phyloP scores from a whole-genome alignment of 371 early-diverging fungal species.

The Zopfochytrium polystomum region DNA sequence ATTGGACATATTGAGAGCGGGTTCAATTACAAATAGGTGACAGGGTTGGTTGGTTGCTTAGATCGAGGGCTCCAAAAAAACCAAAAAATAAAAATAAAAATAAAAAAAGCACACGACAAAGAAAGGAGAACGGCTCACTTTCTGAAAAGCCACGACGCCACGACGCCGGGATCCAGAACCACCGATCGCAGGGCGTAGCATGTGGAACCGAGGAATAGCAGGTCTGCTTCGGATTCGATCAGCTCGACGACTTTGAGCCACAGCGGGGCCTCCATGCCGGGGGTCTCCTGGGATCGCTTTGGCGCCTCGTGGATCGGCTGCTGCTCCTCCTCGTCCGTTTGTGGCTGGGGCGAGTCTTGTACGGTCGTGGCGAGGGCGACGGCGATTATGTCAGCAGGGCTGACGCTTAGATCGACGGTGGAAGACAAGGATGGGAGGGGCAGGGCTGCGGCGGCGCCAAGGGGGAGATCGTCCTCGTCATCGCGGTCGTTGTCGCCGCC shows the following conservation, averaged over 20 bases:
- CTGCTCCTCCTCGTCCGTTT: too few species aligned
- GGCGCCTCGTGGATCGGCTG: too few species aligned
- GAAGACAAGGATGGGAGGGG: too few species aligned
- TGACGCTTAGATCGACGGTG: too few species aligned
- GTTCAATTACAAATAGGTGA: background rate
- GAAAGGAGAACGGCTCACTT: slow-evolving; percentile 8
- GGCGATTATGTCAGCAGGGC: too few species aligned
- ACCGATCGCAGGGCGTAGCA: slow-evolving; percentile 7
- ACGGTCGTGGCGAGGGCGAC: too few species aligned
- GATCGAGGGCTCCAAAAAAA: too few species aligned
- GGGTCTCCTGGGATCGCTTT: background rate
- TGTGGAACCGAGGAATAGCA: slow-evolving; percentile 5
- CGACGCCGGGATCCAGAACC: slow-evolving; percentile 23
- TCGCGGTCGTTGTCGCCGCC: too few species aligned
- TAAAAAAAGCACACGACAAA: background rate
- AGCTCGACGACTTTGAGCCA: slow-evolving; percentile 14
- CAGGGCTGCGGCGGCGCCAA: too few species aligned
- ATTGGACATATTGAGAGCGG: background rate
- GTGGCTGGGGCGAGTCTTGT: too few species aligned
- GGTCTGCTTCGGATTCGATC: slow-evolving; percentile 15
- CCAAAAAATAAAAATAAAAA: background rate
- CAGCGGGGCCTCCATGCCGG: slow-evolving; percentile 9
- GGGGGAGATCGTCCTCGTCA: too few species aligned
- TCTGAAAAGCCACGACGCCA: slow-evolving; percentile 25
- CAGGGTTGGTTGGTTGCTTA: too few species aligned